Percentiles rank a stretch among this genome's conserved stretches.
phyloP scores from a whole-genome alignment of 371 early-diverging fungal genomes.

The Zancudomyces culisetae region DNA sequence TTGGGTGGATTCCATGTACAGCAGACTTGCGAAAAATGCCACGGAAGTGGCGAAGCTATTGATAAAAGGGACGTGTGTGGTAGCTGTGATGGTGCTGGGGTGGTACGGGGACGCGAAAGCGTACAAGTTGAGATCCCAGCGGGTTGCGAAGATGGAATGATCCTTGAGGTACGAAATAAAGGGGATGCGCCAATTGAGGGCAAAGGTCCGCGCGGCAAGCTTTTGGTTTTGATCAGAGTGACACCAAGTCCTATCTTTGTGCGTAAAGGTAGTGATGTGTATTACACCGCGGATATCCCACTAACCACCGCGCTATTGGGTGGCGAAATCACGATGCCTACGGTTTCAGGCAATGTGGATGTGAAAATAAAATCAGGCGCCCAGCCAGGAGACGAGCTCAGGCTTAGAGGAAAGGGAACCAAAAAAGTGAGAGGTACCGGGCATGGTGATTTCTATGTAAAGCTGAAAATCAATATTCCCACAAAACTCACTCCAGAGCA shows the following conservation, averaged over 20 bases:
- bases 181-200: constrained; percentile 68
- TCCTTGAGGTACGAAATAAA: constrained; percentile 50
- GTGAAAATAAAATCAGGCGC: constrained; percentile 61
- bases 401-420: constrained; percentile 57
- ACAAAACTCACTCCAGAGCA: constrained; percentile 25
- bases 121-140: constrained; percentile 65
- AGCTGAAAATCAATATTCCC: constrained; percentile 58
- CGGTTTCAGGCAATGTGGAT: constrained; percentile 84
- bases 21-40: constrained; percentile 58
- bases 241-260: constrained; percentile 48
- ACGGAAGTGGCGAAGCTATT: constrained; percentile 56
- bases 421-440: constrained; percentile 27
- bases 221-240: constrained; percentile 55
- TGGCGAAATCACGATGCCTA: constrained; percentile 65
- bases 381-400: constrained; percentile 66
- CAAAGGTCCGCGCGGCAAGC: constrained; percentile 42
- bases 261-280: constrained; percentile 57
- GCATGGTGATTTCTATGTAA: constrained; percentile 74
- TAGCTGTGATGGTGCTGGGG: constrained; percentile 61
- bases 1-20: constrained; percentile 76
- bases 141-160: constrained; percentile 57
- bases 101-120: constrained; percentile 42
- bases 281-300: constrained; percentile 49
- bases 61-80: constrained; percentile 46
- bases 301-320: constrained; percentile 71